Evolutionary conservation across 345 rosid species (phyloP).

Genomic region (Isatis tinctoria): DNA sequence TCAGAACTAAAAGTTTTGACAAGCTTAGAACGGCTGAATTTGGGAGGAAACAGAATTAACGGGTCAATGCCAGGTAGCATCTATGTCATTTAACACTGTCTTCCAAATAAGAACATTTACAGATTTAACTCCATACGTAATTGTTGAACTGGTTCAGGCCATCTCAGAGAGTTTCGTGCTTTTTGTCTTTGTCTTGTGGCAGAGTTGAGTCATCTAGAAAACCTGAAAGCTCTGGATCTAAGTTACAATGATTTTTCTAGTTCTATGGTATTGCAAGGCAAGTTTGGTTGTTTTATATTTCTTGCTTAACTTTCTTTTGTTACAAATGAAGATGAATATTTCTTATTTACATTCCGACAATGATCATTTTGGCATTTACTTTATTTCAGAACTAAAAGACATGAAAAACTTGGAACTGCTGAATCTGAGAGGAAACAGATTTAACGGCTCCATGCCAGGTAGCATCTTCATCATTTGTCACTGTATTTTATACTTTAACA

Average conservation of each 20-base stretch:
- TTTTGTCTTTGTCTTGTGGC: not conserved
- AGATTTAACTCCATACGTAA: not conserved
- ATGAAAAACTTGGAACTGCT: not conserved
- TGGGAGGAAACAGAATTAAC: not conserved
- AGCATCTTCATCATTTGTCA: no score
- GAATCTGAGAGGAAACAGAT: not conserved
- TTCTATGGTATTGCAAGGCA: conserved; percentile 5
- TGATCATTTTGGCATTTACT: not conserved
- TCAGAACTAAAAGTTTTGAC: not conserved
- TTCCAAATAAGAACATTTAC: no score
- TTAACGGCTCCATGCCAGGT: not conserved
- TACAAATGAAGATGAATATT: not conserved
- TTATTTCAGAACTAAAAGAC: not conserved
- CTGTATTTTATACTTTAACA: not conserved
- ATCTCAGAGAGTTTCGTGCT: not conserved
- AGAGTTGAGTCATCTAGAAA: not conserved
- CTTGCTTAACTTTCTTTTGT: not conserved
- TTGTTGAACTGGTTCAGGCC: not conserved
- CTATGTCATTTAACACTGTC: no score
- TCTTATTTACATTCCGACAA: no score
- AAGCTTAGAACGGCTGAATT: not conserved
- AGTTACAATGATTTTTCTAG: not conserved
- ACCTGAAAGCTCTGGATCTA: conserved; percentile 14
- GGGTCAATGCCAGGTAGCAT: not conserved
- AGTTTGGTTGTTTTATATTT: not conserved